A percentile compares a stretch with the other conserved stretches of the same genome.
phyloP scores from a whole-genome alignment of 352 stramenopile genomes.

The Phytophthora cactorum region DNA sequence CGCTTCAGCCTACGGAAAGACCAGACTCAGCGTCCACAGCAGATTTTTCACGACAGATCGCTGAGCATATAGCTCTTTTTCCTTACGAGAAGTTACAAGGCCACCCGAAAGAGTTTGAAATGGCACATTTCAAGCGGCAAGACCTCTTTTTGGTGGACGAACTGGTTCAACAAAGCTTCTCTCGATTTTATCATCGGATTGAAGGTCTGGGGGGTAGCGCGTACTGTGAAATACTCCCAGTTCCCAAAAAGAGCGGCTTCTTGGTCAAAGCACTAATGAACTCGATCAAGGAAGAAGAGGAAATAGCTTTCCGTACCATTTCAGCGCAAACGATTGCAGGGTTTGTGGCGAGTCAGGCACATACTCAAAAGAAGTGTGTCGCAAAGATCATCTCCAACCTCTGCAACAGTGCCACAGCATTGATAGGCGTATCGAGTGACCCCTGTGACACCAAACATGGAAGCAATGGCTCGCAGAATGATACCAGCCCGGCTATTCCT shows the following conservation, averaged over 20 bases:
- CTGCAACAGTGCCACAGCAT: conserved; percentile 63
- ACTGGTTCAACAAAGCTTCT: conserved; percentile 60
- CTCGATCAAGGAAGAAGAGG: conserved; percentile 69
- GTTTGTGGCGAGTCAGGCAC: conserved; percentile 62
- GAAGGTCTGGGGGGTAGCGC: conserved; percentile 69
- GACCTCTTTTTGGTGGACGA: conserved; percentile 86
- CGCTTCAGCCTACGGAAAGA: conserved; percentile 21
- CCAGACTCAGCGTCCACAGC: conserved; percentile 33
- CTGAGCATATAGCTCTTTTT: conserved; percentile 59
- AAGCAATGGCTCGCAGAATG: conserved; percentile 7
- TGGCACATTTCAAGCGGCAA: conserved; percentile 80
- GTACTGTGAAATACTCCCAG: conserved; percentile 57
- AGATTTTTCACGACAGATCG: conserved; percentile 66
- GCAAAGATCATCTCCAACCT: conserved; percentile 83
- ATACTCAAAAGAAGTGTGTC: conserved; percentile 72
- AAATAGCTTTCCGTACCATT: conserved; percentile 50
- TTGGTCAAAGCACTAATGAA: conserved; percentile 85
- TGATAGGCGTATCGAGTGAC: conserved; percentile 35
- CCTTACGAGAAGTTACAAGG: conserved; percentile 52
- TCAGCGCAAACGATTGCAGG: conserved; percentile 55
- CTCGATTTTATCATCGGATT: conserved; percentile 55
- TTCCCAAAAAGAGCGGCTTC: conserved; percentile 77
- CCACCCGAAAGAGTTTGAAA: conserved; percentile 52
- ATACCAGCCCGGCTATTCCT: conserved; percentile 5
- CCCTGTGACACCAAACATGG: conserved; percentile 4